Percentiles rank a stretch among this genome's conserved stretches.
Conservation (phyloP, 2,329 filamentous ascomycete species). For the Cladosporium sp. region DNA sequence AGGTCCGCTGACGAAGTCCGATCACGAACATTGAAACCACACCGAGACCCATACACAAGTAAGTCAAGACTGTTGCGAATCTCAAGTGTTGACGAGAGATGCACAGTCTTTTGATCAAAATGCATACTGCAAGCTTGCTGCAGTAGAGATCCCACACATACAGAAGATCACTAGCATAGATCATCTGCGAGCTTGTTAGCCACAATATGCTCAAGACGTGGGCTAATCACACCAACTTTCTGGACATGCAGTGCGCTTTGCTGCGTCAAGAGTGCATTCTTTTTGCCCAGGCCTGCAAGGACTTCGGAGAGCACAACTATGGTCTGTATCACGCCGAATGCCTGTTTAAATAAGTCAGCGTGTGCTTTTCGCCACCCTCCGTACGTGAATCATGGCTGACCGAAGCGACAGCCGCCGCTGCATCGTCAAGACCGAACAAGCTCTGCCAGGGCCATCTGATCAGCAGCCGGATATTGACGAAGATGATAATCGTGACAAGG, state of each 20-base stretch:
- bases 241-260: background rate
- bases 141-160: conserved; percentile 2
- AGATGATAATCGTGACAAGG: background rate
- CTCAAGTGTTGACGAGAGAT: background rate
- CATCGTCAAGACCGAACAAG: conserved; percentile 11
- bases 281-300: background rate
- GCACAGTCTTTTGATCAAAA: conserved; percentile 6
- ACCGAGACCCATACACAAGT: no score
- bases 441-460: conserved; percentile 11
- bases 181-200: no score
- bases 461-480: conserved; percentile 5
- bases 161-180: conserved; percentile 7
- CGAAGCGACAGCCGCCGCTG: background rate
- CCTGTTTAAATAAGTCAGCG: no score
- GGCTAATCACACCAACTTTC: background rate
- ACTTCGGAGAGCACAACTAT: background rate
- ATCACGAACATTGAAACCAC: no score
- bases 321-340: background rate
- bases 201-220: no score
- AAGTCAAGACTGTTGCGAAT: background rate
- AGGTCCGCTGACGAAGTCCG: no score
- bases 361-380: no score
- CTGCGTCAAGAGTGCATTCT: background rate
- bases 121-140: conserved; percentile 3
- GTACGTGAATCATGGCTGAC: background rate